Evolutionary conservation across 495 filamentous ascomycete species (phyloP).

Genomic region (Talaromyces thailandensis): DNA sequence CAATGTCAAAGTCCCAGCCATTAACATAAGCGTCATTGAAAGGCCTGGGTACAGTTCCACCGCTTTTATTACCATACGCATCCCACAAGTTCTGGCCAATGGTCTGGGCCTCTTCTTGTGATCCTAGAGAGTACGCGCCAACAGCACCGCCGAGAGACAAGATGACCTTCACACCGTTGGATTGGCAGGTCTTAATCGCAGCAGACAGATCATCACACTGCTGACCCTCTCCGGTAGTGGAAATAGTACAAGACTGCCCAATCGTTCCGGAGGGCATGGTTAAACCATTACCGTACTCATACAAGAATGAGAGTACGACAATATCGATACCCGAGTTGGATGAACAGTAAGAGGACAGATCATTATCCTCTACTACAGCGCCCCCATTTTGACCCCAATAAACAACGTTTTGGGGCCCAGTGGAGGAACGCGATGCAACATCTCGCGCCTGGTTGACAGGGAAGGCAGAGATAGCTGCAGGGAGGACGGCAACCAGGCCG

Average conservation of each 20-base stretch:
- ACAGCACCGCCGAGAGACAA: constrained; percentile 40
- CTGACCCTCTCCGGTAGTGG: background rate
- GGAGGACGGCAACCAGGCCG: no score
- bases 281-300: constrained; percentile 22
- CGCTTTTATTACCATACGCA: constrained; percentile 37
- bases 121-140: constrained; percentile 29
- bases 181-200: constrained; percentile 40
- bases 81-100: constrained; percentile 44
- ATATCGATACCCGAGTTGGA: constrained; percentile 32
- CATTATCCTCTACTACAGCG: no score
- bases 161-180: constrained; percentile 43
- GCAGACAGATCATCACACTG: constrained; percentile 35
- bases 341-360: constrained; percentile 28
- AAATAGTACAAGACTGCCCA: constrained; percentile 15
- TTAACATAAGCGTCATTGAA: constrained; percentile 45
- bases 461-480: no score
- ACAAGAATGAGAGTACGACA: constrained; percentile 44
- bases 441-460: no score
- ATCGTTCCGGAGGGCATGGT: constrained; percentile 20
- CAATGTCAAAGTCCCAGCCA: constrained; percentile 51
- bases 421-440: no score
- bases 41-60: constrained; percentile 26
- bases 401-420: no score
- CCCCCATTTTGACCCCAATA: no score
- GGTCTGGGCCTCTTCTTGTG: constrained; percentile 27